A percentile compares a stretch with the other conserved stretches of the same genome.
Evolutionary conservation across 2,329 filamentous ascomycete genomes (phyloP).

Genomic region (Verticillium zaregamsianum): DNA sequence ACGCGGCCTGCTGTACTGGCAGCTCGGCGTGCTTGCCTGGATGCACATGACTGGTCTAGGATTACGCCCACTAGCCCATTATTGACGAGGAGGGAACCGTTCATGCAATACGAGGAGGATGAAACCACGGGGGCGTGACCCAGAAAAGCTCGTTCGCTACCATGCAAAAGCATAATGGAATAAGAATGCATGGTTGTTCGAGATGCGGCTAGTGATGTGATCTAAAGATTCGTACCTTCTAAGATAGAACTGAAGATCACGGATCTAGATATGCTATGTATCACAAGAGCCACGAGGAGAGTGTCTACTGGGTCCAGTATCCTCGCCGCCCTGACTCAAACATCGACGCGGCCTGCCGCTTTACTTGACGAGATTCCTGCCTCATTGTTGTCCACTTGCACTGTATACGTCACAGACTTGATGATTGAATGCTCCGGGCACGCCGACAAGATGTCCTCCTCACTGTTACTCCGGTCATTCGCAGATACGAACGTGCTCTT

Average conservation of each 20-base stretch:
- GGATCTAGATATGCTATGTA: neutral
- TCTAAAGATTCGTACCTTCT: no score
- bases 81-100: slow-evolving; percentile 31
- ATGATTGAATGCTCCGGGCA: slow-evolving; percentile 26
- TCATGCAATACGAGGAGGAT: slow-evolving; percentile 24
- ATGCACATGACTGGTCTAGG: slow-evolving; percentile 46
- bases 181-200: no score
- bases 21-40: slow-evolving; percentile 48
- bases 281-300: no score
- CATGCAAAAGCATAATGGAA: no score
- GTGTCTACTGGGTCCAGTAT: no score
- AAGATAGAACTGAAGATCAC: no score
- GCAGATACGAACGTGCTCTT: slow-evolving; percentile 23
- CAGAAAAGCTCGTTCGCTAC: neutral
- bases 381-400: slow-evolving; percentile 28
- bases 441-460: slow-evolving; percentile 33
- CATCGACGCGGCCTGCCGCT: neutral
- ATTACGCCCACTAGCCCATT: slow-evolving; percentile 33
- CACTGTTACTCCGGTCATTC: slow-evolving; percentile 22
- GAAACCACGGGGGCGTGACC: neutral
- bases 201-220: no score
- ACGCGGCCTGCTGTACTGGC: slow-evolving; percentile 41
- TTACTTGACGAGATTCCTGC: neutral
- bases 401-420: slow-evolving; percentile 38
- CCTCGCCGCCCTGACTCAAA: neutral